Evolutionary conservation across 345 rosid genomes (phyloP).

Genomic region (Eucalyptus sp.): DNA sequence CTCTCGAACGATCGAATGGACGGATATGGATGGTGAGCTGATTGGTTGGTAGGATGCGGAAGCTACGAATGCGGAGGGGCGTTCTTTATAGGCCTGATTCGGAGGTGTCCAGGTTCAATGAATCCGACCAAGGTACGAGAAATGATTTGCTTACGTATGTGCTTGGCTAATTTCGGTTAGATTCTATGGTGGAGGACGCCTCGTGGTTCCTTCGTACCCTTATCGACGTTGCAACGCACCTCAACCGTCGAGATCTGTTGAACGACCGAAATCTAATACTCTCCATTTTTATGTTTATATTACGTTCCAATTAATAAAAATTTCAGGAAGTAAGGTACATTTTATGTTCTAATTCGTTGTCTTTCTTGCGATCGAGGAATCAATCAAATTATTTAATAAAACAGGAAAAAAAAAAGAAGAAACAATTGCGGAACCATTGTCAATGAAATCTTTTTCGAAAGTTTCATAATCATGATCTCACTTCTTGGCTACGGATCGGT

Average conservation of each 20-base stretch:
- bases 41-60: neutral
- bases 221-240: neutral
- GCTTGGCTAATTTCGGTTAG: neutral
- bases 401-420: no score
- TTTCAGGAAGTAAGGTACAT: neutral
- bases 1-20: neutral
- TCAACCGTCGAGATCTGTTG: neutral
- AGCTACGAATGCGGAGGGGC: neutral
- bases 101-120: constrained; percentile 63
- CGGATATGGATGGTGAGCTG: neutral
- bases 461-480: neutral
- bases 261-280: neutral
- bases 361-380: neutral
- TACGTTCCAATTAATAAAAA: neutral
- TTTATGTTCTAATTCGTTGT: neutral
- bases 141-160: neutral
- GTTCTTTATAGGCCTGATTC: neutral
- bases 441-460: rapidly evolving
- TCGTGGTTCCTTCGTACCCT: neutral
- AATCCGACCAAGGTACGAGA: constrained; percentile 4
- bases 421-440: rapidly evolving
- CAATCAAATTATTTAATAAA: neutral
- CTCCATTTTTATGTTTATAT: no score
- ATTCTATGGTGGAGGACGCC: neutral
- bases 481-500: rapidly evolving